Evolutionary conservation across 2,329 filamentous ascomycete genomes (phyloP).

Genomic region (Botrytis squamosa): DNA sequence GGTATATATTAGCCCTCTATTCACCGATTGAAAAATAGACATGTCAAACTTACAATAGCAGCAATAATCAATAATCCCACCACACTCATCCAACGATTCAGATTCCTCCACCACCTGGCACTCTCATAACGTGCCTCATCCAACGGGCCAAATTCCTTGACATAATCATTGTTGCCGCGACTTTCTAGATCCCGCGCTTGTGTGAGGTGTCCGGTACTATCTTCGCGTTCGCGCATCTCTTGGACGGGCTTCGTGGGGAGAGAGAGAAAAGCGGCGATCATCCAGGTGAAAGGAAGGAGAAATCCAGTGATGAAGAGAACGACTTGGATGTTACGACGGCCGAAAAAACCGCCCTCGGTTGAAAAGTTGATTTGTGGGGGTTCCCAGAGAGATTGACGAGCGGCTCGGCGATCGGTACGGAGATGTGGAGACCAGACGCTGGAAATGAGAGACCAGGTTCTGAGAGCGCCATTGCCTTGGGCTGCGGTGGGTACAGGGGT

Average conservation of each 20-base stretch:
- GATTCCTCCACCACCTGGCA: constrained; percentile 62
- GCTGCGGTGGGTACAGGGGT: constrained; percentile 36
- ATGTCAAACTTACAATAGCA: constrained; percentile 48
- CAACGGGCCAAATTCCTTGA: constrained; percentile 34
- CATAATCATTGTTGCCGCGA: constrained; percentile 30
- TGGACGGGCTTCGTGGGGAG: constrained; percentile 58
- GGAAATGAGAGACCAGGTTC: constrained; percentile 54
- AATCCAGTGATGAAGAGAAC: constrained; percentile 75
- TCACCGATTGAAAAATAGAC: not conserved
- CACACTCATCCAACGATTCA: constrained; percentile 61
- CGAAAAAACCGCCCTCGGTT: constrained; percentile 58
- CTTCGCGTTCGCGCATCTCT: constrained; percentile 50
- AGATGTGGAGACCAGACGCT: constrained; percentile 75
- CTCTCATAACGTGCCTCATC: constrained; percentile 47
- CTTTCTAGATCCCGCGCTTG: not conserved
- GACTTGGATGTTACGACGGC: constrained; percentile 71
- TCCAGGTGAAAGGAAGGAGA: constrained; percentile 77
- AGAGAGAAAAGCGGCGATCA: constrained; percentile 72
- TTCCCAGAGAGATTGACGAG: constrained; percentile 64
- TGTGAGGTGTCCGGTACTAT: constrained; percentile 36
- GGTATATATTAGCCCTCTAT: constrained; percentile 10
- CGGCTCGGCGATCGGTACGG: constrained; percentile 59
- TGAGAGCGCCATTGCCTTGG: constrained; percentile 28
- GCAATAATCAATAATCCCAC: constrained; percentile 55
- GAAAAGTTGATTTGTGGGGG: constrained; percentile 69